These are phyloP conservation scores for Gryganskiella cystojenkinii DNA, from an alignment of 192 early-diverging fungal species.

Conservation along the genomic window DNA sequence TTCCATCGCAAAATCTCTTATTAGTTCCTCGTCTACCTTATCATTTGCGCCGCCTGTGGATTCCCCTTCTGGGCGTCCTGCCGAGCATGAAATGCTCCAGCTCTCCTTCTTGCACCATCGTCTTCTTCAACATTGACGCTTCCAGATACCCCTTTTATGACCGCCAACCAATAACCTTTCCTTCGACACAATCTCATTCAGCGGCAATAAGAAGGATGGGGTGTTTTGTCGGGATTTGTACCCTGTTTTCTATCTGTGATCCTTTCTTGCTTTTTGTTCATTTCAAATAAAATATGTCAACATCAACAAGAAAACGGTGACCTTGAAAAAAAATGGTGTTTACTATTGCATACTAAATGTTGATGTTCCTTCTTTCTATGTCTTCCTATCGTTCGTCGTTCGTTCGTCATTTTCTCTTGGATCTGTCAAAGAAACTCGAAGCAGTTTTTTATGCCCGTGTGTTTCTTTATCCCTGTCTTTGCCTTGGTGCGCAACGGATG, in stretches of 20 bases:
- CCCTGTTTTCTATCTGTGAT: too few relatives aligned
- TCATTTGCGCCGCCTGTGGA: constrained; percentile 80
- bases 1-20: constrained; percentile 5
- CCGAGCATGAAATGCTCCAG: constrained; percentile 29
- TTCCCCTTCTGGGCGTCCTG: constrained; percentile 68
- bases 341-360: neutral
- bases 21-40: constrained; percentile 80
- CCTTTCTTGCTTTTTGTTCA: too few relatives aligned
- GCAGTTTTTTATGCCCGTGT: too few relatives aligned
- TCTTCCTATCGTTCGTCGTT: neutral
- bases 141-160: too few relatives aligned
- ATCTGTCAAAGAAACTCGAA: too few relatives aligned
- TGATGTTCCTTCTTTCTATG: neutral
- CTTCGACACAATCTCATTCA: too few relatives aligned
- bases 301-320: too few relatives aligned
- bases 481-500: constrained; percentile 87
- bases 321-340: neutral
- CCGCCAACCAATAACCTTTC: neutral
- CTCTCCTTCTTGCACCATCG: too few relatives aligned
- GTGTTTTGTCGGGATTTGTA: too few relatives aligned
- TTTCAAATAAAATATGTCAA: too few relatives aligned
- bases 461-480: constrained; percentile 24
- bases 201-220: too few relatives aligned
- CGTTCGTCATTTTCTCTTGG: neutral
- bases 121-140: too few relatives aligned